phyloP scores from a whole-genome alignment of 371 early-diverging fungal genomes.

The Mucor indicus region DNA sequence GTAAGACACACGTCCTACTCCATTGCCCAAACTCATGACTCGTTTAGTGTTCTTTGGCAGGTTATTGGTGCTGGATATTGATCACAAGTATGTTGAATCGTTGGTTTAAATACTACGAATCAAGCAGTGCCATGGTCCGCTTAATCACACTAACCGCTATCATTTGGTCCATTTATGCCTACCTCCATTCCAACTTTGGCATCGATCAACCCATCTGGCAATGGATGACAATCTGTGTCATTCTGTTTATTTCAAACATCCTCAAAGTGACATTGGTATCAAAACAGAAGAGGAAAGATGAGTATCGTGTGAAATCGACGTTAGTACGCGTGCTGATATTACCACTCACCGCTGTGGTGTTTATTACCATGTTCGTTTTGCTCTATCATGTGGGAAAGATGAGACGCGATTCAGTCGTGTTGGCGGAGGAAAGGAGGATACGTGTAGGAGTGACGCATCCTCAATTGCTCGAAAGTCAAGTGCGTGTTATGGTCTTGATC shows the following conservation, averaged over 20 bases:
- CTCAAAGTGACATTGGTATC: slow-evolving; percentile 33
- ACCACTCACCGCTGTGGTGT: slow-evolving; percentile 35
- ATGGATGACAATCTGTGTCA: slow-evolving; percentile 59
- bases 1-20: slow-evolving; percentile 26
- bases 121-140: slow-evolving; percentile 55
- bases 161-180: slow-evolving; percentile 58
- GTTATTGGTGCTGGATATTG: slow-evolving; percentile 60
- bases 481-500: slow-evolving; percentile 50
- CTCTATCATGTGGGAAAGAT: slow-evolving; percentile 36
- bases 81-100: slow-evolving; percentile 58
- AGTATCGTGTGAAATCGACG: too few species aligned
- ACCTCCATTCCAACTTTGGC: slow-evolving; percentile 51
- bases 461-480: slow-evolving; percentile 27
- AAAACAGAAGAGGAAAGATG: slow-evolving; percentile 21
- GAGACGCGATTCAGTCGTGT: slow-evolving; percentile 19
- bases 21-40: too few species aligned
- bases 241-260: slow-evolving; percentile 38
- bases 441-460: slow-evolving; percentile 20
- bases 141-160: slow-evolving; percentile 57
- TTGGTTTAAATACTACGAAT: slow-evolving; percentile 61
- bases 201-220: slow-evolving; percentile 61
- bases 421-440: slow-evolving; percentile 14
- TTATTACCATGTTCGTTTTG: slow-evolving; percentile 43
- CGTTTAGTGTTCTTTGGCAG: slow-evolving; percentile 54
- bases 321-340: slow-evolving; percentile 38